Percentiles rank a stretch among this genome's conserved stretches.
Conservation (phyloP, 257 asterid species). For the Nicotiana tabacum region DNA sequence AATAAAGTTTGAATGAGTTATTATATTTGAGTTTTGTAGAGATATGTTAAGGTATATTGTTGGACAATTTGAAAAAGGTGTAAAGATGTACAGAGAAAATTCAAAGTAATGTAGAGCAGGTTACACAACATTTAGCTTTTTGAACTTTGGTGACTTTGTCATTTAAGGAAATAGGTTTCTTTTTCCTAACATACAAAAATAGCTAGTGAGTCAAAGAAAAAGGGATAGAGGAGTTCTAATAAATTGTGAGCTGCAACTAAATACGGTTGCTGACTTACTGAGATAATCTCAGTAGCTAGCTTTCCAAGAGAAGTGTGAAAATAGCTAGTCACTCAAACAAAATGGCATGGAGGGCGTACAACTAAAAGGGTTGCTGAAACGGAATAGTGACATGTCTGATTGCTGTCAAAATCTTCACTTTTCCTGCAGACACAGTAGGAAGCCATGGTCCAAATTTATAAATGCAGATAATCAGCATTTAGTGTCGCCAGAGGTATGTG, state of each 20-base stretch:
- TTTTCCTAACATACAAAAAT: not conserved
- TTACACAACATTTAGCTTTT: not conserved
- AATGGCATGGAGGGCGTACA: not conserved
- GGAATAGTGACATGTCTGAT: not conserved
- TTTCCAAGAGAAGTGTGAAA: not conserved
- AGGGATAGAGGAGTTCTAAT: not conserved
- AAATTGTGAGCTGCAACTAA: not conserved
- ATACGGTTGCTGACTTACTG: not conserved
- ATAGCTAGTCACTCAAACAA: not conserved
- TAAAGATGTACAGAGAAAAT: not conserved
- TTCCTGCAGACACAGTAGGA: slow-evolving; percentile 35
- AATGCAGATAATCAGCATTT: slow-evolving; percentile 41
- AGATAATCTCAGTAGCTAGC: not conserved
- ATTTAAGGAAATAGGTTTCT: not conserved
- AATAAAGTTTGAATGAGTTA: not conserved
- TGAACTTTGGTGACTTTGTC: not conserved
- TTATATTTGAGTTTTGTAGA: not conserved
- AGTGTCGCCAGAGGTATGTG: slow-evolving; percentile 35
- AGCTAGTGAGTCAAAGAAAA: not conserved
- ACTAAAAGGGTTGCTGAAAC: not conserved
- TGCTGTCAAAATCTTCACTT: not conserved
- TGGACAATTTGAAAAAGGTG: not conserved
- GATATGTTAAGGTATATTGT: not conserved
- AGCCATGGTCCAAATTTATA: slow-evolving; percentile 38
- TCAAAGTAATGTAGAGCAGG: not conserved